Base-by-base conservation (phyloP, 768 basidiomycete genomes). In the Hygrophoropsis aurantiaca region DNA sequence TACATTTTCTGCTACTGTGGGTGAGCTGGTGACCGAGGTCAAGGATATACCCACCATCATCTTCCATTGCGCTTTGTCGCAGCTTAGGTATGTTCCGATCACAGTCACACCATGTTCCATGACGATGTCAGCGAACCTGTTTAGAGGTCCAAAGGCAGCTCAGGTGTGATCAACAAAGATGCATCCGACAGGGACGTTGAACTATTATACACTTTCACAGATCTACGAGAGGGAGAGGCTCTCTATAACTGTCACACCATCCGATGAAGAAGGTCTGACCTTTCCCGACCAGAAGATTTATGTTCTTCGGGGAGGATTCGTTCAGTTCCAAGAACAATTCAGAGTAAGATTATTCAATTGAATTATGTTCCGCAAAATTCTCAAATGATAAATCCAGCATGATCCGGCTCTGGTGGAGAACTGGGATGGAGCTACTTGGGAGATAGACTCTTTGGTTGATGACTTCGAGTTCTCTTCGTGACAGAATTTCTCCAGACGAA, bases 131-230 rank as follows among this genome's bases (percentile, higher is more conserved):
- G 27, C 27, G 13, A 7, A 7, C 6, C 13, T 30, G 9, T 24
- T 37, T 21, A 90, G 89, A 35, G 90, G 90, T 15, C 90, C 90
- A 0, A 82, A 81, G 57, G 85, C 90, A 46, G 90, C 89, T 30
- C 70, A 78, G 51, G 90, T 90, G 63, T 27, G 74, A 57, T 25
- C 23, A 43, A n/a, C 24, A 25, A 10, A 11, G 42, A 21, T 26
- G 44, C n/a, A 46, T 15, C 26, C 13, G n/a, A 25, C 9, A 4
- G 4, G 33, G n/a, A 15, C 25, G 11, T 26, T 36, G 39, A 15
- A 9, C 52, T 33, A 38, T 47, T 41, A 52, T 13, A 30, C 27
- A 13, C 27, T 13, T 7, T 30, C 27, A 30, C 53, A 90, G 86
- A 77, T 84, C 35, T 91, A 87, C 61, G 75, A 82, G 44, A 80